Conservation (phyloP, 179 eudicot species). For the Drosera spatulata region DNA sequence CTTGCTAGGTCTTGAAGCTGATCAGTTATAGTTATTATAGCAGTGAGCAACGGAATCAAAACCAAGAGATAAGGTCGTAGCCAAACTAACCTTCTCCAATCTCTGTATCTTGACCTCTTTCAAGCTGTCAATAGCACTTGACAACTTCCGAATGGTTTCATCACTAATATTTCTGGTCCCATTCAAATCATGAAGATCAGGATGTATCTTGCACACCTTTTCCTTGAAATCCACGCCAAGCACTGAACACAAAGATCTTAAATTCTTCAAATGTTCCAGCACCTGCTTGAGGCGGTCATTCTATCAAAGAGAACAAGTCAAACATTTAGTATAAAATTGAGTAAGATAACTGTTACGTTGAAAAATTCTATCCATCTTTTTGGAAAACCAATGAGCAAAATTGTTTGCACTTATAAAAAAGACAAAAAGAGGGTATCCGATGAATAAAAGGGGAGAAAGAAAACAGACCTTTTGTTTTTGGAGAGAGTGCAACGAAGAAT, state of each 20-base stretch:
- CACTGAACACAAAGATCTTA: constrained; percentile 50
- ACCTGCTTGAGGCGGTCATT: constrained; percentile 57
- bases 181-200: constrained; percentile 42
- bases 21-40: neutral
- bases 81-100: constrained; percentile 38
- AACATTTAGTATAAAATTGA: neutral
- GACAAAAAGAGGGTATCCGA: neutral
- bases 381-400: neutral
- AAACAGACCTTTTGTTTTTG: constrained; percentile 57
- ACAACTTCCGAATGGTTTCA: constrained; percentile 37
- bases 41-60: neutral
- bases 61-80: neutral
- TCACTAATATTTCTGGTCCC: constrained; percentile 30
- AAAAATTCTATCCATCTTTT: neutral
- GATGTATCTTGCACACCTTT: constrained; percentile 34
- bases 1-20: constrained; percentile 80
- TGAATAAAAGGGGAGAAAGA: neutral
- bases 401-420: neutral
- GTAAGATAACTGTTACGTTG: neutral
- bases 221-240: constrained; percentile 65
- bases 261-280: constrained; percentile 29
- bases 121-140: constrained; percentile 28
- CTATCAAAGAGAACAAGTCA: constrained; percentile 21
- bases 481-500: constrained; percentile 31
- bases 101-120: constrained; percentile 42